Base-by-base conservation (phyloP, 2,329 filamentous ascomycete species). In the Botrytis sinoallii region DNA sequence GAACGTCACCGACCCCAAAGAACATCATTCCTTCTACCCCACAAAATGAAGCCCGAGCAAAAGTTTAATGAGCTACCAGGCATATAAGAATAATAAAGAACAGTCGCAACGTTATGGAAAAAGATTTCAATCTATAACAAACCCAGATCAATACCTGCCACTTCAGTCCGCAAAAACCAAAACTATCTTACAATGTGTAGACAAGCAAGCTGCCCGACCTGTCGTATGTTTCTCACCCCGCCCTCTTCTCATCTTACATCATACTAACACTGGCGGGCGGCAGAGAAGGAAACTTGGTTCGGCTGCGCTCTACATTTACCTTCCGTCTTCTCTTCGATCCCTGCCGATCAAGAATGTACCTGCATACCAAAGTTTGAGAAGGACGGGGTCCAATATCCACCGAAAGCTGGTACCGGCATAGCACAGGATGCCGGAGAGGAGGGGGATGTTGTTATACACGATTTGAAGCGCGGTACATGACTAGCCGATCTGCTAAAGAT, bases 231-330 rank as follows among this genome's bases (percentile, higher is more conserved):
- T 48, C n/a, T 64, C n/a, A 38, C 63, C 18, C 18, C 35, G 52
- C n/a, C 14, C 40, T 32, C 61, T 46, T 55, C 74, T 75, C 57
- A 71, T 70, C 29, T 67, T 55, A 59, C 32, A 35, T 70, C 32
- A 38, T 46, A 25, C 75, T 68, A n/a, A 71, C 61, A 52, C 60
- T 7, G 4, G 16, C n/a, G 67, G 7, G 35, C 29, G 69, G 72
- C 74, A 86, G 86, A 85, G 68, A 88, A 88, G 75, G 77, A 82
- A 48, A 86, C 86, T 22, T 88, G 87, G 87, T 84, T 82, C 80
- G 86, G 86, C 72, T 88, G 87, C 79, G 86, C 86, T 67, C 81
- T 80, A 72, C 85, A 89, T 80, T 80, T 88, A 71, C 81, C 86
- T 4, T 77, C 80, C 4, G 87, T 90, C 70, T 86, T 90, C 84